Conservation (phyloP, 768 basidiomycete species). For the Tylopilus plumbeoviolaceoides region DNA sequence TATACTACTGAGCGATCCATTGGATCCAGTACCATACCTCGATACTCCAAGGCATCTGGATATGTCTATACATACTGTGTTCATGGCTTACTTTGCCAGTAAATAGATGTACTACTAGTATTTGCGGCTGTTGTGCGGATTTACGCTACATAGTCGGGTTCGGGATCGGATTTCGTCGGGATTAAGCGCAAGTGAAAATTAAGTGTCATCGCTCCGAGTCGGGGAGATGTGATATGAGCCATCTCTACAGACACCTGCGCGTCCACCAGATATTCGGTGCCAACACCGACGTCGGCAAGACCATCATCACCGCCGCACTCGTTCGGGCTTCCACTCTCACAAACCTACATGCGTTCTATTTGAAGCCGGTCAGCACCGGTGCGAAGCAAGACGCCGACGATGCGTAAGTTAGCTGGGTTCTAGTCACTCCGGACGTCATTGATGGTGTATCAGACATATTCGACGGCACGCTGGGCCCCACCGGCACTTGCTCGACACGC, state of each 20-base stretch:
- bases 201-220: not conserved
- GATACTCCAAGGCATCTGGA: conserved; percentile 22
- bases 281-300: conserved; percentile 96
- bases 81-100: conserved; percentile 10
- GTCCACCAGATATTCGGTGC: conserved; percentile 93
- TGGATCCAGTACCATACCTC: conserved; percentile 9
- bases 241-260: conserved; percentile 81
- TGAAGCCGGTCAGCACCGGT: conserved; percentile 94
- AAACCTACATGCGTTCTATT: conserved; percentile 54
- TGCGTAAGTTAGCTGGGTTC: conserved; percentile 43
- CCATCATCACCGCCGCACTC: conserved; percentile 82
- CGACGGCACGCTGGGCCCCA: conserved; percentile 44
- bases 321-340: conserved; percentile 67
- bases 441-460: conserved; percentile 53
- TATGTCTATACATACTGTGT: conserved; percentile 23
- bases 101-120: conserved; percentile 6
- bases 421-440: not conserved
- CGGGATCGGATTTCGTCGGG: conserved; percentile 1
- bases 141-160: conserved; percentile 4
- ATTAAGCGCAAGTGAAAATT: not conserved
- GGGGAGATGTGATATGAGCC: conserved; percentile 50
- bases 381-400: conserved; percentile 79
- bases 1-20: conserved; percentile 20
- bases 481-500: conserved; percentile 44
- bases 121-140: conserved; percentile 19